Conservation (phyloP, 2,329 filamentous ascomycete species). For the Aureobasidium sp. region DNA sequence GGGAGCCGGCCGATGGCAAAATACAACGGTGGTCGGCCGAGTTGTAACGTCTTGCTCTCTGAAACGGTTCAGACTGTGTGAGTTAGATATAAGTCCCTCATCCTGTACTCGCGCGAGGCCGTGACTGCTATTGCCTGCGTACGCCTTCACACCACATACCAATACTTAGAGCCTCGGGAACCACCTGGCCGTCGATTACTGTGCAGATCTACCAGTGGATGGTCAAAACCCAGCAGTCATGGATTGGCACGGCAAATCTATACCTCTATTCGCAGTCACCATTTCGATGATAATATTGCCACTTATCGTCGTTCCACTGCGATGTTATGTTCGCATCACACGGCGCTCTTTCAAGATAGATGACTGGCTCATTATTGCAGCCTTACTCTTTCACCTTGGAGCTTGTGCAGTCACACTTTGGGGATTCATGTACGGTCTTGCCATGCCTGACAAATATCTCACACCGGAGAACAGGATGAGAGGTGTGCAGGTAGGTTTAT, state of each 20-base stretch:
- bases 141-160: no score
- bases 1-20: conserved; percentile 4
- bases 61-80: background rate
- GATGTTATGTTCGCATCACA: conserved; percentile 6
- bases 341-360: conserved; percentile 2
- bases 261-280: conserved; percentile 1
- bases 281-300: conserved; percentile 5
- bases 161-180: no score
- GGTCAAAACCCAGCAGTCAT: background rate
- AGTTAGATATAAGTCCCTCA: background rate
- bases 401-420: conserved; percentile 1
- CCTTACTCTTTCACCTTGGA: background rate
- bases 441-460: conserved; percentile 1
- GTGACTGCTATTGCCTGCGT: no score
- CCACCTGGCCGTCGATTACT: background rate
- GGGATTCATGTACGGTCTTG: conserved; percentile 10
- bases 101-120: background rate
- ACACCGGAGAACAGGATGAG: background rate
- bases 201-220: background rate
- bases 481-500: conserved; percentile 5
- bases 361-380: conserved; percentile 11
- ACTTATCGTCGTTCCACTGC: conserved; percentile 4
- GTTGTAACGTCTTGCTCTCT: background rate
- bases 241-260: conserved; percentile 9
- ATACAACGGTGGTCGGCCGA: background rate